Evolutionary conservation across 768 basidiomycete genomes (phyloP).

Genomic region (Crucibulum laeve): DNA sequence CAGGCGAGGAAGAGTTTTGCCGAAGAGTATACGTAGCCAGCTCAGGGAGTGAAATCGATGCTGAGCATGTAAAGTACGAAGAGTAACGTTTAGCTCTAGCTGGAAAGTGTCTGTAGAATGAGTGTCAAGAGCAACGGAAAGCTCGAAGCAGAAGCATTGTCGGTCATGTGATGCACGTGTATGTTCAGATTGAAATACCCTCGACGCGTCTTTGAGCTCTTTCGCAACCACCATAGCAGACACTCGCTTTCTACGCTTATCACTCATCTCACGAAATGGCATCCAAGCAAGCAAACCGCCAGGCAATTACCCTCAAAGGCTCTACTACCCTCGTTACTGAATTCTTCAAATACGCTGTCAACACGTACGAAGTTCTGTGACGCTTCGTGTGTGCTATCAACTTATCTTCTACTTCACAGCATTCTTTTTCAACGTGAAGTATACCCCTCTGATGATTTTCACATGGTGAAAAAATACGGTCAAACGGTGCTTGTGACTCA

Average conservation of each 20-base stretch:
- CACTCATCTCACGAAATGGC: constrained; percentile 24
- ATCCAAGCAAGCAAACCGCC: constrained; percentile 51
- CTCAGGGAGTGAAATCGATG: too few relatives aligned
- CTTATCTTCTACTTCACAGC: constrained; percentile 34
- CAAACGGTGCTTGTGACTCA: constrained; percentile 93
- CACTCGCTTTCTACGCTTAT: constrained; percentile 6
- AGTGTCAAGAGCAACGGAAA: constrained; percentile 3
- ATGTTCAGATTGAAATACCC: constrained; percentile 13
- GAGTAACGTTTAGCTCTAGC: too few relatives aligned
- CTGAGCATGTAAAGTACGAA: too few relatives aligned
- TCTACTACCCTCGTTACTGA: constrained; percentile 92
- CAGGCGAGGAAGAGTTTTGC: too few relatives aligned
- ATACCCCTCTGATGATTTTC: constrained; percentile 97
- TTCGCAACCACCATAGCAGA: too few relatives aligned
- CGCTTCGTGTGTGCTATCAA: constrained; percentile 1
- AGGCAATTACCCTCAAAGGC: constrained; percentile 92
- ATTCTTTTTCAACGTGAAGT: constrained; percentile 96
- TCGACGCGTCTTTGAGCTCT: constrained; percentile 9
- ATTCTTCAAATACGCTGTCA: constrained; percentile 99
- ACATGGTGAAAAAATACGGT: constrained; percentile 99
- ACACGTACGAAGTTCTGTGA: constrained; percentile 58
- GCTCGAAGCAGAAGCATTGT: neutral
- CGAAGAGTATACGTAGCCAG: too few relatives aligned
- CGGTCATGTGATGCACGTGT: constrained; percentile 26
- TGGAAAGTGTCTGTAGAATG: too few relatives aligned